Base-by-base conservation (phyloP, 371 early-diverging fungal genomes). In the Entomophthora muscae region DNA sequence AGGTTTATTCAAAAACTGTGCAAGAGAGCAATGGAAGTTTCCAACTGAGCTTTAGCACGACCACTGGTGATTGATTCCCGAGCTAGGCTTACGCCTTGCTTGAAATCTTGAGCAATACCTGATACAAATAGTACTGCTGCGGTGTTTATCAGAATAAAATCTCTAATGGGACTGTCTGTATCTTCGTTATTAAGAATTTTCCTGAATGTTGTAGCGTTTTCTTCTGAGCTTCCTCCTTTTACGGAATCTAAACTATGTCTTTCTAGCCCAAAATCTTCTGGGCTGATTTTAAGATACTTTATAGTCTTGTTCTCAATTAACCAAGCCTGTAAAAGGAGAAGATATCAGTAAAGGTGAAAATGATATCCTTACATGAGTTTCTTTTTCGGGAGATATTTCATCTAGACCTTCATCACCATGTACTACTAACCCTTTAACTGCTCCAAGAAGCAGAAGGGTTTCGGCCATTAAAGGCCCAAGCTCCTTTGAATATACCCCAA, bases 91-190 rank as follows among this genome's bases (percentile, higher is more conserved):
- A 92, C 93, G 21, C 89, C 95, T 1, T 86, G 85, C 64, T 80
- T 77, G 66, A 88, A 85, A 55, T 82, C 74, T 1, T 64, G 57
- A 0, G 91, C 91, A 30, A 78, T 75, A 54, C 92, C 92, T 26
- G 82, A 74, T n/a, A 94, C 86, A 26, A 80, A 83, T 63, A 95
- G 72, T 62, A 95, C 68, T 3, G 93, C 93, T 1, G 88, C 84
- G 1, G 93, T 79, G 69, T 95, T 97, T 63, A 97, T 68, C 32
- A 94, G 74, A 1, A 97, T 91, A 78, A 89, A 95, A 69, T 93
- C 91, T 26, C 88, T 73, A 53, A 97, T 82, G 0, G 96, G 84
- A 21, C 82, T 74, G n/a, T 76, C 69, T 56, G 80, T 71, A 31
- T 33, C 60, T 61, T 79, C 68, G 58, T 80, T 78, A 66, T 73